Evolutionary conservation across 768 basidiomycete species (phyloP).

Genomic region (Termitomyces sp.): DNA sequence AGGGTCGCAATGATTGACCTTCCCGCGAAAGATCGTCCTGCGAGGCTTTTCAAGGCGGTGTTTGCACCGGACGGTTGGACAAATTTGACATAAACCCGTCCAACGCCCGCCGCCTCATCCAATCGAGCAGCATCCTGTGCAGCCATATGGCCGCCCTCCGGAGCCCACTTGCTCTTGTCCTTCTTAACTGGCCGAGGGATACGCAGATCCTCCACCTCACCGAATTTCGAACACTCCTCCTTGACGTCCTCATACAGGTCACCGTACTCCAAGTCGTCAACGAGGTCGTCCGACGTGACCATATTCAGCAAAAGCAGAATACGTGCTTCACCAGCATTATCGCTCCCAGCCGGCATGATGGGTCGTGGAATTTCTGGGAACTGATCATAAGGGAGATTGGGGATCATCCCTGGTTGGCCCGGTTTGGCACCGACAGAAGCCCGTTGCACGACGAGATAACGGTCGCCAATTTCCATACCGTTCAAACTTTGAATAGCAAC

Average conservation of each 20-base stretch:
- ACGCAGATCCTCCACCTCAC: conserved; percentile 76
- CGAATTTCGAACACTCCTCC: conserved; percentile 82
- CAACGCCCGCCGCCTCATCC: conserved; percentile 91
- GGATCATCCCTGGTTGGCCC: conserved; percentile 56
- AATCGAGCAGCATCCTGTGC: conserved; percentile 63
- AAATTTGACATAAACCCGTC: conserved; percentile 94
- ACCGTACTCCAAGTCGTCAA: conserved; percentile 86
- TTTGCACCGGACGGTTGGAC: conserved; percentile 53
- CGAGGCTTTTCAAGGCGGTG: conserved; percentile 77
- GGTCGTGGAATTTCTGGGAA: conserved; percentile 83
- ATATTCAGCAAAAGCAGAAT: conserved; percentile 98
- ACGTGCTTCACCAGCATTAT: conserved; percentile 58
- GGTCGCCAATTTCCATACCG: conserved; percentile 97
- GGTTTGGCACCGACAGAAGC: conserved; percentile 92
- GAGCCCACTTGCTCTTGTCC: conserved; percentile 74
- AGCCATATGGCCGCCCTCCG: conserved; percentile 52
- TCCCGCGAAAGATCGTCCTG: conserved; percentile 85
- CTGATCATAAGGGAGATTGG: conserved; percentile 71
- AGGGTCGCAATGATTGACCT: conserved; percentile 84
- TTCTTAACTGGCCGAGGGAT: conserved; percentile 88
- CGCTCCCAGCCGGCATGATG: conserved; percentile 77
- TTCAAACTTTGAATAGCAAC: conserved; percentile 94
- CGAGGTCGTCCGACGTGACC: conserved; percentile 91
- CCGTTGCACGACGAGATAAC: conserved; percentile 92
- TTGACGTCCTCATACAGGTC: conserved; percentile 95